phyloP scores from a whole-genome alignment of 495 filamentous ascomycete species.

The Darksidea phi region DNA sequence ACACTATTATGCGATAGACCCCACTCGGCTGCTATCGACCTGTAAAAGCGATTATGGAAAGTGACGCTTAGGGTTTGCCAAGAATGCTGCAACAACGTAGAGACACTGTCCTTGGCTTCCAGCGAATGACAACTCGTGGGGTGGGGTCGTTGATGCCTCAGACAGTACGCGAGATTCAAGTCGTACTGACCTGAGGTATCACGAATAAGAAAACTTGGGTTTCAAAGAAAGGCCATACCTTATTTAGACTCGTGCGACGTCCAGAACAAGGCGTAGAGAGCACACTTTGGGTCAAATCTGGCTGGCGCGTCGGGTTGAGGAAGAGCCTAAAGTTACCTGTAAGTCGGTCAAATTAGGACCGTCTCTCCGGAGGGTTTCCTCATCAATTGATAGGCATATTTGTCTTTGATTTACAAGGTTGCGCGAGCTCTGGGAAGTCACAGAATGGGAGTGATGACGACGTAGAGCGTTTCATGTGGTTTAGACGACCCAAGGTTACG shows the following conservation, averaged over 20 bases:
- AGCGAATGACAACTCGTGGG: constrained; percentile 3
- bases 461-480: constrained; percentile 15
- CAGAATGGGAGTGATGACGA: background rate
- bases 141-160: background rate
- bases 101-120: background rate
- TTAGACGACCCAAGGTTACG: background rate
- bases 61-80: background rate
- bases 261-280: too few relatives aligned
- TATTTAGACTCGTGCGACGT: too few relatives aligned
- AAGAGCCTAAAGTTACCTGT: too few relatives aligned
- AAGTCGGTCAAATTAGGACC: too few relatives aligned
- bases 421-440: too few relatives aligned
- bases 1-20: background rate
- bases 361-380: too few relatives aligned
- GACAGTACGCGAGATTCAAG: constrained; percentile 7
- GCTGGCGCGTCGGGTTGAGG: too few relatives aligned
- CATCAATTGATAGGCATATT: too few relatives aligned
- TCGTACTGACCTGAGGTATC: constrained; percentile 20
- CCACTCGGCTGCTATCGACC: background rate
- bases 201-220: constrained; percentile 4
- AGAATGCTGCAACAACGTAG: background rate
- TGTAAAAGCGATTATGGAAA: background rate
- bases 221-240: background rate
- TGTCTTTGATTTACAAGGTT: too few relatives aligned
- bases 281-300: too few relatives aligned